A percentile compares a stretch with the other conserved stretches of the same genome.
phyloP scores from a whole-genome alignment of 768 basidiomycete species.

The Termitomyces eurrhizus region DNA sequence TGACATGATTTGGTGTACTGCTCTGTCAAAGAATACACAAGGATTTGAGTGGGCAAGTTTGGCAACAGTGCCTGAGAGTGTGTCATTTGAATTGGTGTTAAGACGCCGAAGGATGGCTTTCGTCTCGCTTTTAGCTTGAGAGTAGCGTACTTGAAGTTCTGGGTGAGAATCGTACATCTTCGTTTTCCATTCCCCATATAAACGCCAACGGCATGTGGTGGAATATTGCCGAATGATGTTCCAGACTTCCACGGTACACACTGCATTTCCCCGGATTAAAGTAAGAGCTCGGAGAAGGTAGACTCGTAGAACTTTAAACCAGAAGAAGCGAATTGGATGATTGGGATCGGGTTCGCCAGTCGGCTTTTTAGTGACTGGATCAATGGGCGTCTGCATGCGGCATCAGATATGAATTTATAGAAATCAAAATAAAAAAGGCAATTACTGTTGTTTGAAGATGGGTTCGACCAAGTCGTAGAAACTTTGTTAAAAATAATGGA shows the following conservation, averaged over 20 bases:
- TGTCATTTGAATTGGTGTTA: slow-evolving; percentile 78
- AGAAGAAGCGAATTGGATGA: slow-evolving; percentile 68
- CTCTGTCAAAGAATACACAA: slow-evolving; percentile 83
- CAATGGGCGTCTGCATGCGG: slow-evolving; percentile 37
- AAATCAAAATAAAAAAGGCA: neutral
- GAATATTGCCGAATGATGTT: slow-evolving; percentile 78
- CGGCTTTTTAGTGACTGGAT: slow-evolving; percentile 60
- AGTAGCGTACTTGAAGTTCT: slow-evolving; percentile 72
- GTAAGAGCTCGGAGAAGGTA: slow-evolving; percentile 87
- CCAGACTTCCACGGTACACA: slow-evolving; percentile 92
- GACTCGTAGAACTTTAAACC: slow-evolving; percentile 76
- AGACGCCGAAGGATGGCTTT: slow-evolving; percentile 88
- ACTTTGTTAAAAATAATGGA: slow-evolving; percentile 71
- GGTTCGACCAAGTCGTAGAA: slow-evolving; percentile 70
- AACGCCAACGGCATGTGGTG: slow-evolving; percentile 75
- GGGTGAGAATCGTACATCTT: slow-evolving; percentile 69
- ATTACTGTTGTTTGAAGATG: slow-evolving; percentile 55
- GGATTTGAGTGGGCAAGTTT: slow-evolving; percentile 96
- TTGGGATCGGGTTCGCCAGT: slow-evolving; percentile 49
- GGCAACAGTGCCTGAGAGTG: slow-evolving; percentile 82
- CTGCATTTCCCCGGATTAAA: slow-evolving; percentile 79
- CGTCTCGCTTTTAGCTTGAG: slow-evolving; percentile 83
- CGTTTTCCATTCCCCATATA: slow-evolving; percentile 96
- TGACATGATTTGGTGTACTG: slow-evolving; percentile 91
- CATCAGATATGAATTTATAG: neutral